Percentiles rank a stretch among this genome's conserved stretches.
phyloP scores from a whole-genome alignment of 805 yeast species.

The Myxozyma neotropica region DNA sequence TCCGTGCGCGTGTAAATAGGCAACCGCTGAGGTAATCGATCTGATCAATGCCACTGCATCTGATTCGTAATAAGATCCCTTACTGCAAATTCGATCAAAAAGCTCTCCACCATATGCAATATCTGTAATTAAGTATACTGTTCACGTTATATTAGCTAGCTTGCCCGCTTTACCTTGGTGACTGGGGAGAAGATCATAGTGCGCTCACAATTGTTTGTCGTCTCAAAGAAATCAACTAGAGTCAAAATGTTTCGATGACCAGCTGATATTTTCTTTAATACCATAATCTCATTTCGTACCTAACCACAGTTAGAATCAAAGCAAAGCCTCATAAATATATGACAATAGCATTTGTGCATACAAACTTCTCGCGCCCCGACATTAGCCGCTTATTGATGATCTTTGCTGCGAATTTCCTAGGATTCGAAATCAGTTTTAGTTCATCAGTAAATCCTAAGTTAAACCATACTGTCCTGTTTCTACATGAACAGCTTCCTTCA shows the following conservation, averaged over 20 bases:
- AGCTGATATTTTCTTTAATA: conserved; percentile 54
- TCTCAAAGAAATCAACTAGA: conserved; percentile 70
- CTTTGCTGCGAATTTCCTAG: conserved; percentile 56
- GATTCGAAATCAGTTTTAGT: conserved; percentile 28
- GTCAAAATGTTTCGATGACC: conserved; percentile 61
- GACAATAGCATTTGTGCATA: conserved; percentile 44
- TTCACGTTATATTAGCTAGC: background rate
- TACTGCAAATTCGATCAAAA: conserved; percentile 57
- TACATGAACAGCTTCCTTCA: conserved; percentile 48
- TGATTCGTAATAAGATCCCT: conserved; percentile 51
- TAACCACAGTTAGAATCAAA: conserved; percentile 48
- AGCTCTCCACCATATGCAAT: conserved; percentile 69
- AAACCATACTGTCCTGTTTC: conserved; percentile 43
- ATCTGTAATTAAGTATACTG: conserved; percentile 59
- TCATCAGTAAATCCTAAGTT: background rate
- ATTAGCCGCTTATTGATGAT: conserved; percentile 53
- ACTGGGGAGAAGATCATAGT: background rate
- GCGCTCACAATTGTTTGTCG: conserved; percentile 53
- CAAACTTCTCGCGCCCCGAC: conserved; percentile 56
- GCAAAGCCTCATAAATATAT: conserved; percentile 68
- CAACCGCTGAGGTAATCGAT: conserved; percentile 57
- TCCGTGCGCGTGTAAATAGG: conserved; percentile 59
- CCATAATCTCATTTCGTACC: conserved; percentile 63
- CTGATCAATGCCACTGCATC: conserved; percentile 55
- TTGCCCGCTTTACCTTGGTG: background rate